Base-by-base conservation (phyloP, 805 yeast genomes). In the Clavispora phyllophila region DNA sequence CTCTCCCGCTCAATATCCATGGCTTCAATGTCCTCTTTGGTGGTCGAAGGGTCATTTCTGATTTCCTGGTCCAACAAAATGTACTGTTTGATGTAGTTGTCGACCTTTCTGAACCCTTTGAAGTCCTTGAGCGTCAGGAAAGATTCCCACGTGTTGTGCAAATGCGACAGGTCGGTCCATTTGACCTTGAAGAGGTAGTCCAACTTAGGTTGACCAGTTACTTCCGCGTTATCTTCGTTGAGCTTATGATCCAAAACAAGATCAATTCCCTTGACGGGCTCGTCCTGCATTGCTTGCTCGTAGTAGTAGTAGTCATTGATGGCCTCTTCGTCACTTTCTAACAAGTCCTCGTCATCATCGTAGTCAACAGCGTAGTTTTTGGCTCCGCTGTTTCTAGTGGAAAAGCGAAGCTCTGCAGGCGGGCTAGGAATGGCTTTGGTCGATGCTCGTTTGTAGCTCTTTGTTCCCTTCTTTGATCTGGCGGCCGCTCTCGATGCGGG, bases 71-170 rank as follows among this genome's bases (percentile, higher is more conserved):
- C 96, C 45, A 76, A 65, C 6, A 86, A 66, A 42, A 93, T 79
- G 56, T 66, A 79, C 54, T 84, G 88, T 56, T 83, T 85, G 59
- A 90, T 84, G 63, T 89, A 93, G 64, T 93, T 93, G 46, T 91
- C 98, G 17, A 93, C 76, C 51, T 84, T 82, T 61, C 95, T 87
- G 52, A 78, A 71, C 34, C 99, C 99, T 59, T 82, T 82, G 47
- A 72, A 62, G 15, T 64, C 60, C 36, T 75, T 75, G 39, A 82
- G 57, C 3, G 65, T 61, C 10, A 63, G 65, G 64, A 84, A 89
- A 2, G 77, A 61, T 60, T 90, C 96, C 97, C 97, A 93, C 0
- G 96, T 83, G 62, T 91, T 93, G 65, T 93, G 99, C 48, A 93
- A 71, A 66, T 93, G 98, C 12, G 97, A 86, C 48, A 80, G 72